phyloP scores from a whole-genome alignment of 768 basidiomycete species.

The Phaeotremella skinneri region DNA sequence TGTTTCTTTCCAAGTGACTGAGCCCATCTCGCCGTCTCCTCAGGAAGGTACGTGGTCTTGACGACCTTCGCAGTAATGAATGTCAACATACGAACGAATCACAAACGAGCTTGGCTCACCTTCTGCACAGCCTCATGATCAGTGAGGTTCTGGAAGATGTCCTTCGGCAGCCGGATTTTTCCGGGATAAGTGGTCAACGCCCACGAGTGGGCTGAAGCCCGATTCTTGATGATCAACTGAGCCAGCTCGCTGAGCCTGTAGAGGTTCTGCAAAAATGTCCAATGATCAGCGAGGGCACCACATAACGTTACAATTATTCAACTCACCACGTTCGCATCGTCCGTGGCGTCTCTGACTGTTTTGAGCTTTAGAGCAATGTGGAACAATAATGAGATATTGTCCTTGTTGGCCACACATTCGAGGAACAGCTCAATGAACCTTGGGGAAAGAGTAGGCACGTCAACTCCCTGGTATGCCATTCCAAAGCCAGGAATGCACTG shows the following conservation, averaged over 20 bases:
- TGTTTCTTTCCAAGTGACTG: conserved; percentile 14
- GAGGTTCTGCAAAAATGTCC: conserved; percentile 67
- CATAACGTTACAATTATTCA: neutral
- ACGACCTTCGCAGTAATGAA: conserved; percentile 15
- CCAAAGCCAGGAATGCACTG: conserved; percentile 35
- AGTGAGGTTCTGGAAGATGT: conserved; percentile 69
- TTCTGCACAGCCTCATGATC: conserved; percentile 14
- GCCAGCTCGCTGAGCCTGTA: conserved; percentile 85
- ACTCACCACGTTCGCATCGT: conserved; percentile 66
- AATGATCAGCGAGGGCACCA: neutral
- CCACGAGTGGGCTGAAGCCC: conserved; percentile 68
- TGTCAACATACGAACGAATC: neutral
- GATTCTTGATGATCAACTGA: conserved; percentile 74
- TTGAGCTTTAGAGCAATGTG: conserved; percentile 79
- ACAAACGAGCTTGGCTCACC: neutral
- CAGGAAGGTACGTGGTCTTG: conserved; percentile 26
- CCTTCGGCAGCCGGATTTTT: conserved; percentile 71
- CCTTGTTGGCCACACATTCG: conserved; percentile 68
- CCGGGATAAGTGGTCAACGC: conserved; percentile 74
- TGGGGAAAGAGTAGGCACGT: conserved; percentile 3
- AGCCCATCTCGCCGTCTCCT: conserved; percentile 23
- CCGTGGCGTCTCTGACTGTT: conserved; percentile 75
- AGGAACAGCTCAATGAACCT: conserved; percentile 91
- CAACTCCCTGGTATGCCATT: neutral
- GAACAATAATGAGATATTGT: conserved; percentile 80